phyloP scores from a whole-genome alignment of 169 alveolate species.

The Cryptosporidium meleagridis region DNA sequence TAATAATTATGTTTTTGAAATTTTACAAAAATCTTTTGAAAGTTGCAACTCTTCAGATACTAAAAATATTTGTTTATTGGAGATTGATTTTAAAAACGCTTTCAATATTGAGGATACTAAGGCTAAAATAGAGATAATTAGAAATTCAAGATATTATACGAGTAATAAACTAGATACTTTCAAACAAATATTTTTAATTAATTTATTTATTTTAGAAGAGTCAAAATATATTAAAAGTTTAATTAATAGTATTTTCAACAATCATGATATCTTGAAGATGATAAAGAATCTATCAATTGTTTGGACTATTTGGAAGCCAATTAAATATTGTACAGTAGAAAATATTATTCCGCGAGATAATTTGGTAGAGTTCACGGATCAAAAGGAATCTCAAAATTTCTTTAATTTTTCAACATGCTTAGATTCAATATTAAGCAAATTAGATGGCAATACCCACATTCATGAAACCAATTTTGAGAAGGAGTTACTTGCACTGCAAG shows the following conservation, averaged over 20 bases:
- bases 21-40: background rate
- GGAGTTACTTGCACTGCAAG: slow-evolving; percentile 36
- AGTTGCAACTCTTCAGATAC: background rate
- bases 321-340: slow-evolving; percentile 25
- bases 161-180: background rate
- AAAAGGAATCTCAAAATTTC: slow-evolving; percentile 19
- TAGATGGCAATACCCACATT: background rate
- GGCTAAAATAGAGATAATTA: background rate
- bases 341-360: slow-evolving; percentile 45
- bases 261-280: slow-evolving; percentile 31
- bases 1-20: background rate
- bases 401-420: slow-evolving; percentile 15
- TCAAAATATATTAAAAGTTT: background rate
- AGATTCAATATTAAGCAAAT: background rate
- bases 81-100: background rate
- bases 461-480: background rate
- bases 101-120: background rate
- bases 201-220: slow-evolving; percentile 17
- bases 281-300: background rate
- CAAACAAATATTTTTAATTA: background rate
- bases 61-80: background rate
- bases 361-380: slow-evolving; percentile 25
- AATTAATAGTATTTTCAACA: background rate
- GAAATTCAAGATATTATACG: background rate
- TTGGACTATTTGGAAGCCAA: slow-evolving; percentile 66